phyloP scores from a whole-genome alignment of 805 yeast species.

The Brettanomyces anomalus region DNA sequence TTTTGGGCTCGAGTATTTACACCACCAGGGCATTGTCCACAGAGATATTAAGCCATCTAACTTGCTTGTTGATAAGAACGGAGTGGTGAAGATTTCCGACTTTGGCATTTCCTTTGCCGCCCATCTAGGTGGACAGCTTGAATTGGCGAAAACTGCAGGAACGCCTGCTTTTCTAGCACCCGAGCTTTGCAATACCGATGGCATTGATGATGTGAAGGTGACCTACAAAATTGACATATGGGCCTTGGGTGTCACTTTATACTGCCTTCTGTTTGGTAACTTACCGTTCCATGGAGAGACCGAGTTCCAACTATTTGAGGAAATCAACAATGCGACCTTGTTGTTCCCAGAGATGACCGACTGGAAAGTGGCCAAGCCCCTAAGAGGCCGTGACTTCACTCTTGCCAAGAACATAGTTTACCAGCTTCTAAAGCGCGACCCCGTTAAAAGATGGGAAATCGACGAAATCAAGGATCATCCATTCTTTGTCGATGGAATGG shows the following conservation, averaged over 20 bases:
- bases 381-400: conserved; percentile 20
- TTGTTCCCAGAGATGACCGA: conserved; percentile 40
- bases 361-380: conserved; percentile 19
- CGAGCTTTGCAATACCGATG: conserved; percentile 68
- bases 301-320: conserved; percentile 78
- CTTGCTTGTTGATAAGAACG: conserved; percentile 58
- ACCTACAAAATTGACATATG: conserved; percentile 89
- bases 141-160: conserved; percentile 92
- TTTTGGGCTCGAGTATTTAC: conserved; percentile 83
- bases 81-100: conserved; percentile 85
- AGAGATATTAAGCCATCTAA: conserved; percentile 75
- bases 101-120: conserved; percentile 87
- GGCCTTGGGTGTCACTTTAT: conserved; percentile 92
- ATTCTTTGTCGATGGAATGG: conserved; percentile 34
- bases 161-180: conserved; percentile 97
- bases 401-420: conserved; percentile 50
- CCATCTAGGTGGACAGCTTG: conserved; percentile 59
- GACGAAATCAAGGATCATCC: conserved; percentile 69
- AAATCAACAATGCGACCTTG: conserved; percentile 56
- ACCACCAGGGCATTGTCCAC: conserved; percentile 84
- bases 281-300: conserved; percentile 85
- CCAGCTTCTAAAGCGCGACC: conserved; percentile 61
- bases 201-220: conserved; percentile 38
- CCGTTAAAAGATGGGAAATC: conserved; percentile 58
- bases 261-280: conserved; percentile 77